phyloP scores from a whole-genome alignment of 495 filamentous ascomycete genomes.

The Hypoxylon lienhwacheense region DNA sequence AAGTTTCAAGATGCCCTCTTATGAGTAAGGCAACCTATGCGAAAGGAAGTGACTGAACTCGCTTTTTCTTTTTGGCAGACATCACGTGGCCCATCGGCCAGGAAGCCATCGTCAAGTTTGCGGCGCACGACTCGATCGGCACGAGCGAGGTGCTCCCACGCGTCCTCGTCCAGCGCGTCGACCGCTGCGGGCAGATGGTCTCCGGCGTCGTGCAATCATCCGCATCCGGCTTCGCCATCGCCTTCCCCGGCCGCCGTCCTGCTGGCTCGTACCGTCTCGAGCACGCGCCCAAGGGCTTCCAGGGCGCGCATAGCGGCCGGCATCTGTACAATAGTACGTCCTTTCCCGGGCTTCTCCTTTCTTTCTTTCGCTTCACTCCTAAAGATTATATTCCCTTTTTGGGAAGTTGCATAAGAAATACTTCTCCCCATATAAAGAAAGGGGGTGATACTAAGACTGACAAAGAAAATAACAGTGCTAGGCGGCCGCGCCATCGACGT shows the following conservation, averaged over 20 bases:
- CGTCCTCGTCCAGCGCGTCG: conserved; percentile 35
- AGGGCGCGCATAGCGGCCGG: conserved; percentile 36
- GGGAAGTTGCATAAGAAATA: too few relatives aligned
- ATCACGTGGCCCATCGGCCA: conserved; percentile 44
- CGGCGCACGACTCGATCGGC: conserved; percentile 41
- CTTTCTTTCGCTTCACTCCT: too few relatives aligned
- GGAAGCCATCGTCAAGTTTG: conserved; percentile 39
- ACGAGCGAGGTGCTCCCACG: conserved; percentile 37
- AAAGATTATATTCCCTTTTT: too few relatives aligned
- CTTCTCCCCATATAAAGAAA: too few relatives aligned
- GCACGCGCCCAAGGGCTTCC: conserved; percentile 36
- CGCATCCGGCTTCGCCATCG: conserved; percentile 26
- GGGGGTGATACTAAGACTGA: too few relatives aligned
- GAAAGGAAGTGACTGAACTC: too few relatives aligned
- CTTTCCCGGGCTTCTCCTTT: too few relatives aligned
- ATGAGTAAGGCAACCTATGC: too few relatives aligned
- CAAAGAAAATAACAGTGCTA: too few relatives aligned
- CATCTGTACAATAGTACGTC: conserved; percentile 44
- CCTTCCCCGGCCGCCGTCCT: conserved; percentile 37
- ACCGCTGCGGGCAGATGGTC: conserved; percentile 41
- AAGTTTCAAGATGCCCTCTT: too few relatives aligned
- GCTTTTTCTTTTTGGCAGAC: conserved; percentile 12
- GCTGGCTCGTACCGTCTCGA: conserved; percentile 35
- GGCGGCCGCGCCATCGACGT: conserved; percentile 42
- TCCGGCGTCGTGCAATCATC: conserved; percentile 34